A percentile compares a stretch with the other conserved stretches of the same genome.
These are phyloP conservation scores for Solanum sitiens DNA, from an alignment of 257 asterid species.

Conservation along the genomic window DNA sequence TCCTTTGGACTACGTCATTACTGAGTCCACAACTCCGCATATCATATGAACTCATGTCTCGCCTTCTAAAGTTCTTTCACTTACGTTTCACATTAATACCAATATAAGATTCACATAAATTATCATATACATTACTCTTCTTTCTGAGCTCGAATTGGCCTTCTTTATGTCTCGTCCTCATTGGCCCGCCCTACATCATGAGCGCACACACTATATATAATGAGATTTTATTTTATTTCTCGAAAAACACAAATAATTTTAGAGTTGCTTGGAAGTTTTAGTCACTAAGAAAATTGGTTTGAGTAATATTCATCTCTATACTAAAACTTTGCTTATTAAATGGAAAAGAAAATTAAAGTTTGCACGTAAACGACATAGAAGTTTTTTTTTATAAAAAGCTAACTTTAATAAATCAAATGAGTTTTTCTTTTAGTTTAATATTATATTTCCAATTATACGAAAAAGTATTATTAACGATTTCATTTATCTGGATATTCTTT, in stretches of 20 bases:
- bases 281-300: background rate
- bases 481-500: too few relatives aligned
- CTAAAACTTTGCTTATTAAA: background rate
- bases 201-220: background rate
- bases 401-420: background rate
- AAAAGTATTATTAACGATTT: background rate
- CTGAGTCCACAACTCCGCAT: too few relatives aligned
- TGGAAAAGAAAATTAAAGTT: background rate
- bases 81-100: background rate
- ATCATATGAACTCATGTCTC: background rate
- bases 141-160: fast-evolving
- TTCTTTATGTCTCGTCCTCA: background rate
- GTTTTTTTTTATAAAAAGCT: background rate
- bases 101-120: background rate
- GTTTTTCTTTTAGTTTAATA: background rate
- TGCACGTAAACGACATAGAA: background rate
- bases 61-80: background rate
- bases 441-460: background rate
- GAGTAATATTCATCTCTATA: background rate
- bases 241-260: background rate
- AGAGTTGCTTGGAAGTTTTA: background rate
- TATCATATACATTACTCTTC: background rate
- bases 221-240: background rate
- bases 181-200: background rate
- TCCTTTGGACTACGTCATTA: background rate